phyloP scores from a whole-genome alignment of 768 basidiomycete species.

The Tulasnella sp. region DNA sequence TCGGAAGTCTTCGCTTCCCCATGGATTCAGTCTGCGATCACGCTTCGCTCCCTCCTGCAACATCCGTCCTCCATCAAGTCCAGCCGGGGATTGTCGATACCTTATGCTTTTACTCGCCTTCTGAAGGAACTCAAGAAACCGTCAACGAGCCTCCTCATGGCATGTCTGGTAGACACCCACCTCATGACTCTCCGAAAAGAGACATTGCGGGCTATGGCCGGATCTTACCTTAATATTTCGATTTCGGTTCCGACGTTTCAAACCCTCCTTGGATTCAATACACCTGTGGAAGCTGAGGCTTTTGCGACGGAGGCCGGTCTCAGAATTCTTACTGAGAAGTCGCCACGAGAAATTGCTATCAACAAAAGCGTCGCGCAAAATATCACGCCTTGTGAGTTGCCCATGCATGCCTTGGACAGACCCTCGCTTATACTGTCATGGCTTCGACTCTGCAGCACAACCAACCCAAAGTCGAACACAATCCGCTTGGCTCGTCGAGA shows the following conservation, averaged over 20 bases:
- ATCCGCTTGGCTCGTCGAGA: slow-evolving; percentile 22
- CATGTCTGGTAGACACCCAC: slow-evolving; percentile 80
- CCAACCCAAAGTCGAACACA: slow-evolving; percentile 22
- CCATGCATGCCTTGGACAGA: neutral
- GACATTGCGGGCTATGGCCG: slow-evolving; percentile 28
- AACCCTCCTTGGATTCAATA: slow-evolving; percentile 27
- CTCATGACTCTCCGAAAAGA: slow-evolving; percentile 54
- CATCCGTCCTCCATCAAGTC: slow-evolving; percentile 48
- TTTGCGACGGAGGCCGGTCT: slow-evolving; percentile 26
- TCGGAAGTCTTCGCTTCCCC: slow-evolving; percentile 62
- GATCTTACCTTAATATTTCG: slow-evolving; percentile 18
- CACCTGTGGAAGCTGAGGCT: slow-evolving; percentile 17
- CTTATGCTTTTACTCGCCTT: slow-evolving; percentile 52
- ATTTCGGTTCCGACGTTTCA: slow-evolving; percentile 20
- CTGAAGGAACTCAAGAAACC: slow-evolving; percentile 66
- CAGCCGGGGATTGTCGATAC: slow-evolving; percentile 49
- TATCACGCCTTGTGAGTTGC: slow-evolving; percentile 2
- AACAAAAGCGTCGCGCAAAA: slow-evolving; percentile 16
- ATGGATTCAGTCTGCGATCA: slow-evolving; percentile 75
- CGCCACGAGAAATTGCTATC: slow-evolving; percentile 5
- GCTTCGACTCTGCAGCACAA: slow-evolving; percentile 8
- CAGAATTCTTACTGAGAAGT: neutral
- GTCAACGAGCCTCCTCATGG: slow-evolving; percentile 81
- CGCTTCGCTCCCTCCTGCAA: slow-evolving; percentile 78
- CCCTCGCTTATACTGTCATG: neutral